Conservation (phyloP, 805 yeast species). For the Pichia occidentalis region DNA sequence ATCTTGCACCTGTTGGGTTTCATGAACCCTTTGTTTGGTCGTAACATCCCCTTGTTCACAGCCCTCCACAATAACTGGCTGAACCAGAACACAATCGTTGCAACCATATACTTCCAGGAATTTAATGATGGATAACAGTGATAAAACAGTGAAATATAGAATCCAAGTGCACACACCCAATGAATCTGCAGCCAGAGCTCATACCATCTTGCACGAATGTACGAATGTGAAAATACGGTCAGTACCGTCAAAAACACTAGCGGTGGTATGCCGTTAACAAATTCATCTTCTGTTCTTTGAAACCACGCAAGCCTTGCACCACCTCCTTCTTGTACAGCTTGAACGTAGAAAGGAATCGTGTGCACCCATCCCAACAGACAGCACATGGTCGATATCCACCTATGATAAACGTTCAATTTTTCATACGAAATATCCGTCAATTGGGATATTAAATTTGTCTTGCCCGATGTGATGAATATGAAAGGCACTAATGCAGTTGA, state of each 20-base stretch:
- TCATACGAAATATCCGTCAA: slow-evolving; percentile 52
- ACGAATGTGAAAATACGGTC: slow-evolving; percentile 37
- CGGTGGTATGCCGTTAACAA: slow-evolving; percentile 42
- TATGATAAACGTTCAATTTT: slow-evolving; percentile 46
- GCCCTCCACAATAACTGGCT: slow-evolving; percentile 42
- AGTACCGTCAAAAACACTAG: slow-evolving; percentile 38
- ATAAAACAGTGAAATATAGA: slow-evolving; percentile 39
- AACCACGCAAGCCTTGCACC: slow-evolving; percentile 19
- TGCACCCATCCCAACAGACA: slow-evolving; percentile 43
- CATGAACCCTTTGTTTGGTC: slow-evolving; percentile 36
- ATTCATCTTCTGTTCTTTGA: slow-evolving; percentile 22
- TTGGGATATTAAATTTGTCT: slow-evolving; percentile 41
- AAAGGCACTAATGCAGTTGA: slow-evolving; percentile 46
- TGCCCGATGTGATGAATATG: slow-evolving; percentile 44
- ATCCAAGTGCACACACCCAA: slow-evolving; percentile 47
- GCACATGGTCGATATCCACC: slow-evolving; percentile 38
- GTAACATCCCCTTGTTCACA: slow-evolving; percentile 39
- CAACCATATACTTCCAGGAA: slow-evolving; percentile 40
- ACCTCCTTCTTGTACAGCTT: slow-evolving; percentile 45
- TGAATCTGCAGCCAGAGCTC: slow-evolving; percentile 47
- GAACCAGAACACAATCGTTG: slow-evolving; percentile 46
- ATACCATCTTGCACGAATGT: slow-evolving; percentile 35
- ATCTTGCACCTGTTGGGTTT: slow-evolving; percentile 16
- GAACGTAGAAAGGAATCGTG: slow-evolving; percentile 43
- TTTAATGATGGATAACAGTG: slow-evolving; percentile 35